A percentile compares a stretch with the other conserved stretches of the same genome.
phyloP scores from a whole-genome alignment of 768 basidiomycete genomes.

The Boletus pseudopeckii region DNA sequence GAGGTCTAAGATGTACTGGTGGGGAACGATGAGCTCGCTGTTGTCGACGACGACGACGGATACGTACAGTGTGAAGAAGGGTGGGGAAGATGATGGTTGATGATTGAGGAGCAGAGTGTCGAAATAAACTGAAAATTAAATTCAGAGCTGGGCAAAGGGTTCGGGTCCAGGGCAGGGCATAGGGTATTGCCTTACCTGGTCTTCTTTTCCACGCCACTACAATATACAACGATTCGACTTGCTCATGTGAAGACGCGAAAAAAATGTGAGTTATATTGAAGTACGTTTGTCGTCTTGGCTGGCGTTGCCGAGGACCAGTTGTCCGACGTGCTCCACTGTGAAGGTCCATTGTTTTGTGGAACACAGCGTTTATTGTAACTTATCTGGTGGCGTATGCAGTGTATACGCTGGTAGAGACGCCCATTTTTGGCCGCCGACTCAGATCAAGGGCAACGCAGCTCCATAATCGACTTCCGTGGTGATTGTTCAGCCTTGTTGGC shows the following conservation, averaged over 20 bases:
- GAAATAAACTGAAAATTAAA: slow-evolving; percentile 59
- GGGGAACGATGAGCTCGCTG: slow-evolving; percentile 35
- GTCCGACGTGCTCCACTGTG: neutral
- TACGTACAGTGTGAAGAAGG: slow-evolving; percentile 43
- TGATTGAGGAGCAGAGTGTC: slow-evolving; percentile 42
- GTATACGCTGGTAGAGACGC: neutral
- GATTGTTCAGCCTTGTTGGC: slow-evolving; percentile 24
- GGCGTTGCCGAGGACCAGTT: slow-evolving; percentile 6
- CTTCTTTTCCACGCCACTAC: slow-evolving; percentile 25
- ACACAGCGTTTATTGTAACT: neutral
- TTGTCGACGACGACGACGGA: slow-evolving; percentile 24
- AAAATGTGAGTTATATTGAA: neutral
- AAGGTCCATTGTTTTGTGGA: neutral
- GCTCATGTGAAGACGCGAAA: slow-evolving; percentile 12
- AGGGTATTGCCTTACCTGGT: slow-evolving; percentile 29
- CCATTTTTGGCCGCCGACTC: slow-evolving; percentile 9
- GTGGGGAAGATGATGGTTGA: slow-evolving; percentile 45
- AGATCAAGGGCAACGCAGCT: slow-evolving; percentile 3
- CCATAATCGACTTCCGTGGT: slow-evolving; percentile 6
- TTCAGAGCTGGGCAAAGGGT: slow-evolving; percentile 74
- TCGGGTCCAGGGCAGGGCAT: slow-evolving; percentile 44
- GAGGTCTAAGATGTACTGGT: slow-evolving; percentile 17
- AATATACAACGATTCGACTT: slow-evolving; percentile 1
- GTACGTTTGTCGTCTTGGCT: neutral
- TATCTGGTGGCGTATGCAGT: neutral